Percentiles rank a stretch among this genome's conserved stretches.
phyloP scores from a whole-genome alignment of 352 stramenopile genomes.

The Pythium coloratum region DNA sequence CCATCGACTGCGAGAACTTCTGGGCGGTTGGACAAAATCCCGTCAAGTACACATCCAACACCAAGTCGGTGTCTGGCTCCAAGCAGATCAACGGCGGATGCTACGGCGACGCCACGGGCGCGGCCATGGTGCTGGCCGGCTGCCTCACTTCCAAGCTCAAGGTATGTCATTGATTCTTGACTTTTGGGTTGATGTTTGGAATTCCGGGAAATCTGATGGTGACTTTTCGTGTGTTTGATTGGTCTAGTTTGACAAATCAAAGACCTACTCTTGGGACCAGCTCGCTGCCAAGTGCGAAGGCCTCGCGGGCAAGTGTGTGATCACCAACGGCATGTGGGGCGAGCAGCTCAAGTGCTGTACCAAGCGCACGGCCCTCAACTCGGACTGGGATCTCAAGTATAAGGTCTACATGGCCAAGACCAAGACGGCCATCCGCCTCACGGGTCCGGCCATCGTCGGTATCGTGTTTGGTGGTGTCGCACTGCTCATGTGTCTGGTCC shows the following conservation, averaged over 20 bases:
- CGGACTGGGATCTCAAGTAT: slow-evolving; percentile 75
- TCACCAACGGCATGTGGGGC: slow-evolving; percentile 86
- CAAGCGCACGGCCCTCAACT: slow-evolving; percentile 43
- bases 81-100: slow-evolving; percentile 87
- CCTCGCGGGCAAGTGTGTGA: slow-evolving; percentile 72
- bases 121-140: slow-evolving; percentile 75
- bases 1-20: slow-evolving; percentile 82
- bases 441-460: slow-evolving; percentile 64
- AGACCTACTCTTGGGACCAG: slow-evolving; percentile 83
- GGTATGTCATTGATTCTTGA: slow-evolving; percentile 12
- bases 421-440: slow-evolving; percentile 53
- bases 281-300: slow-evolving; percentile 79
- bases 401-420: slow-evolving; percentile 62
- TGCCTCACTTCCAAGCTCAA: slow-evolving; percentile 74
- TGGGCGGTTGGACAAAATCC: slow-evolving; percentile 78
- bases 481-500: slow-evolving; percentile 77
- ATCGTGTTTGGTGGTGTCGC: slow-evolving; percentile 86
- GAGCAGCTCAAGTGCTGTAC: slow-evolving; percentile 85
- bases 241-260: slow-evolving; percentile 67
- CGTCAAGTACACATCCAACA: slow-evolving; percentile 75
- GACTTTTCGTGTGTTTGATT: not conserved
- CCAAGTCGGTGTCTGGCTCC: slow-evolving; percentile 64
- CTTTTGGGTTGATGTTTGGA: not conserved
- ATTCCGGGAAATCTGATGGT: not conserved
- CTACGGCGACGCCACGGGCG: slow-evolving; percentile 62